These are phyloP conservation scores for Ganoderma boninense DNA, from an alignment of 1,284 basidiomycete species.

Conservation along the genomic window DNA sequence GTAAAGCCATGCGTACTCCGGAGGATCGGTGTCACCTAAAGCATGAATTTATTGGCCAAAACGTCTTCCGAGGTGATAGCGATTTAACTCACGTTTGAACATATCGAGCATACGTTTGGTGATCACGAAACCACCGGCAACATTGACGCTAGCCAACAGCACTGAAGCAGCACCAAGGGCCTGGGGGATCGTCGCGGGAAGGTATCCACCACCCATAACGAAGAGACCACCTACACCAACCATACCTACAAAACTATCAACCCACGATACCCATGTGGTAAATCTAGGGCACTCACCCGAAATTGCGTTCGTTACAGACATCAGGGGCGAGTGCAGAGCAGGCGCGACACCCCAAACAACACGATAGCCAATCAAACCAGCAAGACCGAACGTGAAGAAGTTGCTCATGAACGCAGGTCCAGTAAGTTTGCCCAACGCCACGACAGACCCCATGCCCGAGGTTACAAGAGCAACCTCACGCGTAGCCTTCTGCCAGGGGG, in stretches of 20 bases:
- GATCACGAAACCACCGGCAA: constrained; percentile 85
- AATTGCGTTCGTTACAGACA: constrained; percentile 88
- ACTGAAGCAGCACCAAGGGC: constrained; percentile 81
- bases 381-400: constrained; percentile 86
- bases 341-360: constrained; percentile 90
- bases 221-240: constrained; percentile 88
- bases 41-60: background rate
- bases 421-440: constrained; percentile 81
- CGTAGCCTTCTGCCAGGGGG: constrained; percentile 84
- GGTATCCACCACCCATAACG: constrained; percentile 86
- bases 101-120: constrained; percentile 91
- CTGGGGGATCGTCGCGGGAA: constrained; percentile 85
- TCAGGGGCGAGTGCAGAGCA: constrained; percentile 83
- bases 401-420: constrained; percentile 85
- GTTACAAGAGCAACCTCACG: constrained; percentile 78
- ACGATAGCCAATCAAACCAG: constrained; percentile 84
- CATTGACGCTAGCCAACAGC: constrained; percentile 84
- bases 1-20: constrained; percentile 87
- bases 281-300: constrained; percentile 53
- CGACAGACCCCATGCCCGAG: constrained; percentile 73
- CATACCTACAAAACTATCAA: constrained; percentile 52
- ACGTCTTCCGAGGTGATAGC: background rate
- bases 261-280: background rate
- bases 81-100: constrained; percentile 73
- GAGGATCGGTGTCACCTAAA: constrained; percentile 79